Conservation (phyloP, 805 yeast species). For the Saccharomycopsis sp. region DNA sequence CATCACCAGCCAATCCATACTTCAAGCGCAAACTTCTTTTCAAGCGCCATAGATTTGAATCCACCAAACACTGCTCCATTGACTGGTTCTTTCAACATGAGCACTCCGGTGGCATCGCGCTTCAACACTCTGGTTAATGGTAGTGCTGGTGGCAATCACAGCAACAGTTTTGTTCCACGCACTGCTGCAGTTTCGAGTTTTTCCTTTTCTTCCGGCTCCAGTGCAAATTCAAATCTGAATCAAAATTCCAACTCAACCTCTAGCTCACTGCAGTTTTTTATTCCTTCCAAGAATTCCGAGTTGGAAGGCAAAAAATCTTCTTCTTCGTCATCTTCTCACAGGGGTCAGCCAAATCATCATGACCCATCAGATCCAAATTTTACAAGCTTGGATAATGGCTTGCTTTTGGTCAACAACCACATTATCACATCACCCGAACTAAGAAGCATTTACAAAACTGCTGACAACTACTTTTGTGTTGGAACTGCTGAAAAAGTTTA, state of each 20-base stretch:
- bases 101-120: not conserved
- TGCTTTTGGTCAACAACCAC: conserved; percentile 43
- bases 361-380: not conserved
- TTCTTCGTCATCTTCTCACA: not conserved
- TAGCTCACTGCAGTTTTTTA: not conserved
- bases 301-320: not conserved
- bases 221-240: not conserved
- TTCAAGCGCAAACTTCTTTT: not conserved
- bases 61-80: conserved; percentile 7
- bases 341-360: no score
- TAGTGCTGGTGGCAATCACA: no score
- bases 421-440: conserved; percentile 54
- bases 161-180: conserved; percentile 2
- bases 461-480: conserved; percentile 49
- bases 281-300: not conserved
- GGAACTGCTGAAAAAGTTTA: conserved; percentile 31
- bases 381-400: conserved; percentile 48
- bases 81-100: not conserved
- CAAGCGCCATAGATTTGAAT: not conserved
- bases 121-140: no score
- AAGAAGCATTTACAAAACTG: conserved; percentile 38
- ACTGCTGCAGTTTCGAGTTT: conserved; percentile 1
- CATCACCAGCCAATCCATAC: no score
- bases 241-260: not conserved
- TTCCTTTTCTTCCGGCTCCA: not conserved